phyloP scores from a whole-genome alignment of 2,329 filamentous ascomycete genomes.

The Penicillium sp. region DNA sequence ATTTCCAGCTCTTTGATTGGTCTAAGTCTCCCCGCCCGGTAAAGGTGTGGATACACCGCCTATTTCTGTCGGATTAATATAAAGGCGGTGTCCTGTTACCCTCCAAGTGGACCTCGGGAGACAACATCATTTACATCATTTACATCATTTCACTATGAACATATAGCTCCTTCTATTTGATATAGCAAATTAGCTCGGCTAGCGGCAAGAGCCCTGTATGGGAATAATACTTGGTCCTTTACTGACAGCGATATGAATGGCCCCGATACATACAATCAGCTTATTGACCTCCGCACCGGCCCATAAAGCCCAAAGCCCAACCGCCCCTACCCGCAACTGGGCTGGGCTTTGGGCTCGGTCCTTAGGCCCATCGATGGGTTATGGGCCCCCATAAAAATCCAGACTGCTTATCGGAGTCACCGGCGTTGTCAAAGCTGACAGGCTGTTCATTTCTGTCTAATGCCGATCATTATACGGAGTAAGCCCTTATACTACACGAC shows the following conservation, averaged over 20 bases:
- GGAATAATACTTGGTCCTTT: too few relatives aligned
- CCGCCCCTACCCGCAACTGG: too few relatives aligned
- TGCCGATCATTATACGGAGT: neutral
- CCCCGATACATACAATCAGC: neutral
- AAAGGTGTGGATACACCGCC: constrained; percentile 2
- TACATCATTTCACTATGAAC: neutral
- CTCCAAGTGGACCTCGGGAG: neutral
- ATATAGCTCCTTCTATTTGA: neutral
- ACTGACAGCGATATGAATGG: neutral
- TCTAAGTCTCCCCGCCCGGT: constrained; percentile 7
- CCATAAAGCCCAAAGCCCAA: too few relatives aligned
- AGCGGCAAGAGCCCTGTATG: rapidly evolving
- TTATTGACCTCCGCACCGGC: neutral
- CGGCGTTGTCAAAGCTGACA: neutral
- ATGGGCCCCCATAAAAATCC: too few relatives aligned
- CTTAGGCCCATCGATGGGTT: too few relatives aligned
- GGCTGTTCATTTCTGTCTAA: neutral
- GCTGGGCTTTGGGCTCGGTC: too few relatives aligned
- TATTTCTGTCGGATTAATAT: neutral
- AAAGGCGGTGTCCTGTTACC: neutral
- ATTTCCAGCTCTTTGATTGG: constrained; percentile 22
- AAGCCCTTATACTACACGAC: neutral
- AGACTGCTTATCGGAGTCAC: neutral
- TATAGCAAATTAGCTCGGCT: neutral
- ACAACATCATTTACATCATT: neutral